Evolutionary conservation across 2,329 filamentous ascomycete species (phyloP).

Genomic region (Fusarium succisae): DNA sequence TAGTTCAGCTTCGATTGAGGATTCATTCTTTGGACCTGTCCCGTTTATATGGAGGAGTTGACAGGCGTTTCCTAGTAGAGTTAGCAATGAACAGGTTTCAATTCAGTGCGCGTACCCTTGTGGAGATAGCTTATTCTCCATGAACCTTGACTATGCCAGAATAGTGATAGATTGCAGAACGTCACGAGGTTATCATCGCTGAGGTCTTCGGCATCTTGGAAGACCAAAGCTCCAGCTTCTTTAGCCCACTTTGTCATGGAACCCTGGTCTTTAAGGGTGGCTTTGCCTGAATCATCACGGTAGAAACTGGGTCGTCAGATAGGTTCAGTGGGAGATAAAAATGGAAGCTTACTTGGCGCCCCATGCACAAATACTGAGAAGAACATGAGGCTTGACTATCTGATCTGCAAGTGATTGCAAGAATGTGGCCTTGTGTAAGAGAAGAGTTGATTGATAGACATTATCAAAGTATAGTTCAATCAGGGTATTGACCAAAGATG

Average conservation of each 20-base stretch:
- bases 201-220: conserved; percentile 20
- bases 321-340: rapidly evolving
- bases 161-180: conserved; percentile 27
- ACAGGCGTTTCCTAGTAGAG: conserved; percentile 11
- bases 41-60: conserved; percentile 29
- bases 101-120: background rate
- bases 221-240: conserved; percentile 8
- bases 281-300: background rate
- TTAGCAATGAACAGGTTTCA: rapidly evolving
- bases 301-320: conserved; percentile 19
- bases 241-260: conserved; percentile 25
- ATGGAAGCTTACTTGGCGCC: conserved; percentile 28
- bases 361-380: conserved; percentile 32
- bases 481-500: background rate
- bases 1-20: background rate
- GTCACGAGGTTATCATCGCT: conserved; percentile 28
- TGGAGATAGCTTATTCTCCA: conserved; percentile 34
- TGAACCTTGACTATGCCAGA: conserved; percentile 37
- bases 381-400: background rate
- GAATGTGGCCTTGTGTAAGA: conserved; percentile 7
- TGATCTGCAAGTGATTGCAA: background rate
- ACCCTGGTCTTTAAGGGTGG: background rate
- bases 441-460: conserved; percentile 24
- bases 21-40: rapidly evolving
- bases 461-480: conserved; percentile 28